phyloP scores from a whole-genome alignment of 202 grass and related monocot species.

The Elaeis oleifera region DNA sequence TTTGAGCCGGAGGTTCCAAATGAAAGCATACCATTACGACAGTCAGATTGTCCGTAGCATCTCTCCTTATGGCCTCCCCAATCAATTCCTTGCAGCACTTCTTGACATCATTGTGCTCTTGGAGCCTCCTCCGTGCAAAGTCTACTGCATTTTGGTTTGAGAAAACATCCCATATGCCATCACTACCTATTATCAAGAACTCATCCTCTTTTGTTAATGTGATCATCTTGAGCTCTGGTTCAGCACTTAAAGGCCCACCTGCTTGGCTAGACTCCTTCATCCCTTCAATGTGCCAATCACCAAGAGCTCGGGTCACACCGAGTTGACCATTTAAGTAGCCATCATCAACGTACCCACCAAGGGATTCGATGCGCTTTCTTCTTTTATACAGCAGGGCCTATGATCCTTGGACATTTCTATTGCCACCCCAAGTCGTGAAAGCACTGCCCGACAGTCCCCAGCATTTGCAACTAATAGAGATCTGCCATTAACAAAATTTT shows the following conservation, averaged over 20 bases:
- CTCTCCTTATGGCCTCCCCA: conserved; percentile 49
- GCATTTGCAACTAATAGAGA: conserved; percentile 90
- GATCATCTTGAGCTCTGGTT: conserved; percentile 79
- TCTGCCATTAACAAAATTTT: conserved; percentile 23
- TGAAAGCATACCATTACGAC: conserved; percentile 75
- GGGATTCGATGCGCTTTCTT: conserved; percentile 58
- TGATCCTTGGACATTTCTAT: conserved; percentile 89
- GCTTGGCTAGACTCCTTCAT: conserved; percentile 46
- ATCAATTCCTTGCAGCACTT: conserved; percentile 69
- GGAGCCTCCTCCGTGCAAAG: conserved; percentile 45
- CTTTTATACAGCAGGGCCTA: conserved; percentile 49
- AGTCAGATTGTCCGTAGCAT: conserved; percentile 53
- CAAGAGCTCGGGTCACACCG: conserved; percentile 66
- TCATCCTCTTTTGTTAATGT: conserved; percentile 65
- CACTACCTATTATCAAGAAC: conserved; percentile 83
- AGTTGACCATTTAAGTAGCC: conserved; percentile 72
- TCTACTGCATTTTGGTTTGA: conserved; percentile 83
- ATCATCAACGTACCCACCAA: conserved; percentile 64
- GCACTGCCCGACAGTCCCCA: conserved; percentile 81
- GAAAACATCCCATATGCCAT: conserved; percentile 92
- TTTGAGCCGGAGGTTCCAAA: conserved; percentile 35
- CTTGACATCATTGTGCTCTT: conserved; percentile 67
- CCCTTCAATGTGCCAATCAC: conserved; percentile 80
- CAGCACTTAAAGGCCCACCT: conserved; percentile 53
- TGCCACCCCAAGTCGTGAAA: conserved; percentile 50